These are phyloP conservation scores for Yamadazyma insecticola DNA, from an alignment of 805 yeast species.

Conservation along the genomic window DNA sequence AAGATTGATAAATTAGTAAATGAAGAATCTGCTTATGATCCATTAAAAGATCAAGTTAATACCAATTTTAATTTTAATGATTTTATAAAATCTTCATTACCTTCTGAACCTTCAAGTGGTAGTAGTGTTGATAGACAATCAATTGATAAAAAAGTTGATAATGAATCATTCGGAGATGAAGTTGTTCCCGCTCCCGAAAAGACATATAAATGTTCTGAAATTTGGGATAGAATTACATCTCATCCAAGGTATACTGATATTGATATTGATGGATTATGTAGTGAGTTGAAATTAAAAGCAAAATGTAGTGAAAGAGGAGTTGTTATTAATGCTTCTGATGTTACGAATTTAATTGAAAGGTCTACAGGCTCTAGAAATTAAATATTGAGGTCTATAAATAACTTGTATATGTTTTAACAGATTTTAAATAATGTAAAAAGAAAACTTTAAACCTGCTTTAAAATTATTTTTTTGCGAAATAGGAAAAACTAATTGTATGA, in stretches of 20 bases:
- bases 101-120: slow-evolving; percentile 16
- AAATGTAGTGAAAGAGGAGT: slow-evolving; percentile 93
- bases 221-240: slow-evolving; percentile 93
- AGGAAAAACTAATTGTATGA: too few species aligned
- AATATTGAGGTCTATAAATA: too few species aligned
- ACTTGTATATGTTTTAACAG: too few species aligned
- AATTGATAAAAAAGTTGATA: slow-evolving; percentile 1
- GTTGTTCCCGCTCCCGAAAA: slow-evolving; percentile 69
- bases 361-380: too few species aligned
- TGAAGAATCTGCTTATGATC: slow-evolving; percentile 57
- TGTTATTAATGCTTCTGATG: slow-evolving; percentile 77
- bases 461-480: too few species aligned
- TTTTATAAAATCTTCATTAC: slow-evolving; percentile 27
- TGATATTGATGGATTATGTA: slow-evolving; percentile 91
- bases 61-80: slow-evolving; percentile 35
- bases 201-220: slow-evolving; percentile 73
- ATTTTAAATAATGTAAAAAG: too few species aligned
- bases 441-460: too few species aligned
- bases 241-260: slow-evolving; percentile 92
- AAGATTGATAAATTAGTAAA: slow-evolving; percentile 43
- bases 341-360: slow-evolving; percentile 48
- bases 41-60: slow-evolving; percentile 32
- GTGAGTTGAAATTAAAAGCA: slow-evolving; percentile 85
- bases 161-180: slow-evolving; percentile 26
- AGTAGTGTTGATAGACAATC: not conserved